These are phyloP conservation scores for Fusarium sp. DNA, from an alignment of 2,329 filamentous ascomycete genomes.

Conservation along the genomic window DNA sequence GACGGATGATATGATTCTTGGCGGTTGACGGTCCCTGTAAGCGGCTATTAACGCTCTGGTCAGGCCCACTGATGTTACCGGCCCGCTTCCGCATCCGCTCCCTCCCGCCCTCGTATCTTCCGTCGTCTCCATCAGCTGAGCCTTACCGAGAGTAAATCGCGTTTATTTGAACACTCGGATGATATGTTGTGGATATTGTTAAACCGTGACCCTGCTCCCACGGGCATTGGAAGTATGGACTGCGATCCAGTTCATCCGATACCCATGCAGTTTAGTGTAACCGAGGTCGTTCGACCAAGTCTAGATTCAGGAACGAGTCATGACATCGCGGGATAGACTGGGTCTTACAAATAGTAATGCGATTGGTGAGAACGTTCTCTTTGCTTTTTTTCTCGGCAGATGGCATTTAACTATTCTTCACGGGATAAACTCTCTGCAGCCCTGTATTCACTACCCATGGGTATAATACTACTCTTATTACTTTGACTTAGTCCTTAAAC, in stretches of 20 bases:
- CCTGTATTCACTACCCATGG: not conserved
- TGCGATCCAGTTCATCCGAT: not conserved
- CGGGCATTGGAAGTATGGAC: too few species aligned
- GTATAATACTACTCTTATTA: not conserved
- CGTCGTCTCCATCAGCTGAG: not conserved
- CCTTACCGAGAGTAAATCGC: not conserved
- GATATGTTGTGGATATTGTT: not conserved
- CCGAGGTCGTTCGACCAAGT: not conserved
- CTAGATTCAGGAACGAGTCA: not conserved
- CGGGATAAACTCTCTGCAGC: not conserved
- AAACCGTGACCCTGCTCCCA: not conserved
- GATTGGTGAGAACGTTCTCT: not conserved
- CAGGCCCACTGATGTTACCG: not conserved
- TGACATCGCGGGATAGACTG: not conserved
- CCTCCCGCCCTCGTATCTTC: not conserved
- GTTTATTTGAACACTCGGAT: too few species aligned
- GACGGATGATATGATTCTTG: not conserved
- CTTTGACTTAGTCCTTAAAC: rapidly evolving
- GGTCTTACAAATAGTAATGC: not conserved
- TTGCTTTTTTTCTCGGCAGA: not conserved
- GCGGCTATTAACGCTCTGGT: not conserved
- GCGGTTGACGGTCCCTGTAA: not conserved
- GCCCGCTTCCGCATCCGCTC: not conserved
- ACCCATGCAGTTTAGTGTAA: not conserved
- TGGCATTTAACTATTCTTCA: not conserved